Conservation (phyloP, 1,284 basidiomycete species). For the Ganoderma lucidum region DNA sequence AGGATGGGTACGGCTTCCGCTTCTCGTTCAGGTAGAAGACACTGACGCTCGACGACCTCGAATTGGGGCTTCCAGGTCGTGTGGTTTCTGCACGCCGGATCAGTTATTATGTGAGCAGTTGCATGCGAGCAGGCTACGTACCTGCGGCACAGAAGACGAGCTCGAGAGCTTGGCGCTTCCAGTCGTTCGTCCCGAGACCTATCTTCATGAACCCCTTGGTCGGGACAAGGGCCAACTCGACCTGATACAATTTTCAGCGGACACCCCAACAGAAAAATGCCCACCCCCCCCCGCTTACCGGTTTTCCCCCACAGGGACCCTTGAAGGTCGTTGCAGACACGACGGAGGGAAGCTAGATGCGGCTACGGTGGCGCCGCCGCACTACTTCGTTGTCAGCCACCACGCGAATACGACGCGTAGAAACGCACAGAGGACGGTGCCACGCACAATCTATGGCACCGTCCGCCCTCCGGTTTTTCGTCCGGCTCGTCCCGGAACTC, state of each 20-base stretch:
- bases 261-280: not conserved
- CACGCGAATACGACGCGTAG: not conserved
- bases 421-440: too few species aligned
- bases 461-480: slow-evolving; percentile 53
- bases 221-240: slow-evolving; percentile 57
- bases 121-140: slow-evolving; percentile 8
- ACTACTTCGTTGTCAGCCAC: not conserved
- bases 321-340: slow-evolving; percentile 59
- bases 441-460: slow-evolving; percentile 62
- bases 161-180: slow-evolving; percentile 60
- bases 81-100: slow-evolving; percentile 51
- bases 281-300: too few species aligned
- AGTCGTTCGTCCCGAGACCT: slow-evolving; percentile 65
- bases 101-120: not conserved
- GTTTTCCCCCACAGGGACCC: too few species aligned
- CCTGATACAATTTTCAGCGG: slow-evolving; percentile 49
- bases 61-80: slow-evolving; percentile 58
- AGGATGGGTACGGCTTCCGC: slow-evolving; percentile 60
- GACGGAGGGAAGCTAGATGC: slow-evolving; percentile 64
- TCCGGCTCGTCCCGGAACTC: slow-evolving; percentile 56
- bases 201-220: slow-evolving; percentile 60
- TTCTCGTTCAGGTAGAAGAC: too few species aligned
- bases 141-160: slow-evolving; percentile 51
- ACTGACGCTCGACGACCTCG: too few species aligned
- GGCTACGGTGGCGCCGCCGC: slow-evolving; percentile 43